These are phyloP conservation scores for Penicillium palitans DNA, from an alignment of 2,329 filamentous ascomycete species.

Conservation along the genomic window DNA sequence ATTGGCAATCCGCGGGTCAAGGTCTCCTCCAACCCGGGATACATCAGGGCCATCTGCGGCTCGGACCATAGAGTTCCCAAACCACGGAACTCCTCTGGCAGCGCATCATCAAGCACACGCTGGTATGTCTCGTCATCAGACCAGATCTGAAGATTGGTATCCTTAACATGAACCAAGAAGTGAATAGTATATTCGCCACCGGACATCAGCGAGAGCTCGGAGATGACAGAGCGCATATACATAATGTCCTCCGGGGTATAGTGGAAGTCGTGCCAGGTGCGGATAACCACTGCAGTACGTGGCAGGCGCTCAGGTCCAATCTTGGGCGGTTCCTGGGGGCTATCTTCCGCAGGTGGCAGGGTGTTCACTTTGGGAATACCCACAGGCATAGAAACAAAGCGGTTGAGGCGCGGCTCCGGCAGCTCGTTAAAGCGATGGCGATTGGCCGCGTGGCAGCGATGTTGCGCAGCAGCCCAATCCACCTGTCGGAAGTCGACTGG, in stretches of 20 bases:
- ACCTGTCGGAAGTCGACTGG: conserved; percentile 76
- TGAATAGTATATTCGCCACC: conserved; percentile 81
- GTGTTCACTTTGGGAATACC: conserved; percentile 27
- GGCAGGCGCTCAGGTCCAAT: conserved; percentile 35
- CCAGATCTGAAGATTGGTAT: conserved; percentile 77
- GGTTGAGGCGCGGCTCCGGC: conserved; percentile 39
- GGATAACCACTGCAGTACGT: conserved; percentile 74
- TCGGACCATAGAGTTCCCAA: conserved; percentile 93
- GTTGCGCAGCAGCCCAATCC: conserved; percentile 77
- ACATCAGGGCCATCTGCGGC: conserved; percentile 86
- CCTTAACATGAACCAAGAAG: conserved; percentile 81
- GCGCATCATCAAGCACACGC: conserved; percentile 66
- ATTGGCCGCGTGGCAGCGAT: conserved; percentile 71
- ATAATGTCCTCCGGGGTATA: conserved; percentile 77
- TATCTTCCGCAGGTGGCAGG: conserved; percentile 15
- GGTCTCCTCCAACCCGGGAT: conserved; percentile 81
- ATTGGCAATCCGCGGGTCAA: conserved; percentile 72
- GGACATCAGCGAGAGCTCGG: conserved; percentile 73
- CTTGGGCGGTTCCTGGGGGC: conserved; percentile 23
- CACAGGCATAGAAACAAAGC: conserved; percentile 38
- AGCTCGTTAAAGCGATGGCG: conserved; percentile 62
- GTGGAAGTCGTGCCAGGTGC: conserved; percentile 75
- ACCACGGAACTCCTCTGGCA: conserved; percentile 81
- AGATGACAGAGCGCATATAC: conserved; percentile 77
- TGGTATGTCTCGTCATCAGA: conserved; percentile 73